phyloP scores from a whole-genome alignment of 2,329 filamentous ascomycete genomes.

The Cladobotryum mycophilum region DNA sequence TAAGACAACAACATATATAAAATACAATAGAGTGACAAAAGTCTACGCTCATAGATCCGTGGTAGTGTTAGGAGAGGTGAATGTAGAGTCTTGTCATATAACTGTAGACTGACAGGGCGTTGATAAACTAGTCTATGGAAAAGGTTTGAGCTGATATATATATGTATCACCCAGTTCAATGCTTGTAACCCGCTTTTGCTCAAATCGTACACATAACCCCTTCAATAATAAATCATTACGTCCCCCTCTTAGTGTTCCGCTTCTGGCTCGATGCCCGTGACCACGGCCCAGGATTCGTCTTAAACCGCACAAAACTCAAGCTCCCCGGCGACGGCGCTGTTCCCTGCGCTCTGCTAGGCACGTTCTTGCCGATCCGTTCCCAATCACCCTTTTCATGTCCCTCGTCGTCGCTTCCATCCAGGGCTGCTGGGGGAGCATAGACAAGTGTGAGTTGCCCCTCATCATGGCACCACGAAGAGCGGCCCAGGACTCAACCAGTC shows the following conservation, averaged over 20 bases:
- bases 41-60: too few relatives aligned
- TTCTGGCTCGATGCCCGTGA: slow-evolving; percentile 35
- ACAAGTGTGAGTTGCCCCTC: slow-evolving; percentile 22
- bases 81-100: too few relatives aligned
- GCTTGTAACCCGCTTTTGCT: background rate
- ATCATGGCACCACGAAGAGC: slow-evolving; percentile 36
- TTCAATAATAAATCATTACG: too few relatives aligned
- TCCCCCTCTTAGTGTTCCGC: slow-evolving; percentile 10
- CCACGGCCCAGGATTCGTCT: slow-evolving; percentile 42
- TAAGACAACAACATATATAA: too few relatives aligned
- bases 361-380: slow-evolving; percentile 21
- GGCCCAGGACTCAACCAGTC: slow-evolving; percentile 56
- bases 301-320: slow-evolving; percentile 45
- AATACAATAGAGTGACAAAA: too few relatives aligned
- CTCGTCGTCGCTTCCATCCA: slow-evolving; percentile 24
- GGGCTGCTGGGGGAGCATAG: slow-evolving; percentile 22
- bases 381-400: slow-evolving; percentile 19
- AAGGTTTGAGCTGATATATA: too few relatives aligned
- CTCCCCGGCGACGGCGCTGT: slow-evolving; percentile 30
- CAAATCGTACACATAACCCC: background rate
- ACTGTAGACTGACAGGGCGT: too few relatives aligned
- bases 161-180: too few relatives aligned
- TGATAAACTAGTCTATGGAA: too few relatives aligned
- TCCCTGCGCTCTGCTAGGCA: slow-evolving; percentile 17
- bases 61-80: too few relatives aligned